Evolutionary conservation across 352 stramenopile species (phyloP).

Genomic region (Aphanomyces astaci): DNA sequence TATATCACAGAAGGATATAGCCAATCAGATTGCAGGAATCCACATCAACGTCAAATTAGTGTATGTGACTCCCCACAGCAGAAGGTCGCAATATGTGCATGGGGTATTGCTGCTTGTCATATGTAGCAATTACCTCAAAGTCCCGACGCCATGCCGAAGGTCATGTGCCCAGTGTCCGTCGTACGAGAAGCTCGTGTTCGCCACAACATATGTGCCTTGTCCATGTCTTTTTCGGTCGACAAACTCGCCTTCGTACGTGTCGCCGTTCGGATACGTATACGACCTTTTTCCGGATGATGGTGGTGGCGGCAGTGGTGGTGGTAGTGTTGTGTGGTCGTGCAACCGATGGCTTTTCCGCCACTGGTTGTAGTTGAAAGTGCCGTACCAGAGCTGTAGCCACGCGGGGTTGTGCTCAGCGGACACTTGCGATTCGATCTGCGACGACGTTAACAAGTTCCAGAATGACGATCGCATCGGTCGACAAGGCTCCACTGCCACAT

Average conservation of each 20-base stretch:
- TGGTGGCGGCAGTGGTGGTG: too few relatives aligned
- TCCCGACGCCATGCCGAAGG: constrained; percentile 54
- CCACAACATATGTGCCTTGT: constrained; percentile 64
- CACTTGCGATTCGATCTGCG: constrained; percentile 34
- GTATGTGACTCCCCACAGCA: too few relatives aligned
- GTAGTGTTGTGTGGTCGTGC: constrained; percentile 29
- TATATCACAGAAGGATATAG: too few relatives aligned
- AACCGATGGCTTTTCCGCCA: constrained; percentile 37
- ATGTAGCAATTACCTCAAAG: constrained; percentile 34
- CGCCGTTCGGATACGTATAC: constrained; percentile 66
- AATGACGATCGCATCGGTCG: constrained; percentile 10
- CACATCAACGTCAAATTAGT: too few relatives aligned
- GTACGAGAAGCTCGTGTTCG: constrained; percentile 65
- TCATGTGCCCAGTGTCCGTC: constrained; percentile 66
- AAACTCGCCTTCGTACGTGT: constrained; percentile 75
- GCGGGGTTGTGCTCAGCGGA: constrained; percentile 47
- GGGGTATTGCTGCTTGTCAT: neutral
- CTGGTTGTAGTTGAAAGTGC: constrained; percentile 48
- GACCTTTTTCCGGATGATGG: too few relatives aligned
- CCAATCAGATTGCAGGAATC: too few relatives aligned
- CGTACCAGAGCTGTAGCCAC: constrained; percentile 58
- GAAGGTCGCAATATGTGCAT: too few relatives aligned
- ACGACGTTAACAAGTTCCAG: constrained; percentile 34
- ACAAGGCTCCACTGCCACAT: constrained; percentile 27
- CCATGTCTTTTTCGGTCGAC: constrained; percentile 55